These are phyloP conservation scores for Meira miltonrushii DNA, from an alignment of 1,284 basidiomycete genomes.

Conservation along the genomic window DNA sequence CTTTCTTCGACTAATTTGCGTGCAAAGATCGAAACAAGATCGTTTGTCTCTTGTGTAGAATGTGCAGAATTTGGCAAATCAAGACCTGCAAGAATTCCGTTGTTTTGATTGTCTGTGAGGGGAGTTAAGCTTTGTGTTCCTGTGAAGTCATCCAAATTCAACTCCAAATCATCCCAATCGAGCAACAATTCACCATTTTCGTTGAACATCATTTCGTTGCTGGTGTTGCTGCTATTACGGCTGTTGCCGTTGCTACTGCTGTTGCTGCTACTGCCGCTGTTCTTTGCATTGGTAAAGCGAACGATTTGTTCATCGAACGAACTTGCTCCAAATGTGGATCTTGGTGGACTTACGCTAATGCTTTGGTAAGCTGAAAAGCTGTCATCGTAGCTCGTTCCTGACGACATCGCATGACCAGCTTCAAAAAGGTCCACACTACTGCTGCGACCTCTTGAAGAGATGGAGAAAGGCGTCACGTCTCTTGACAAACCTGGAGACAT, in stretches of 20 bases:
- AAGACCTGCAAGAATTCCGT: no score
- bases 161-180: background rate
- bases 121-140: background rate
- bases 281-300: background rate
- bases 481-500: background rate
- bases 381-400: no score
- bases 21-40: no score
- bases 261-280: background rate
- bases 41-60: no score
- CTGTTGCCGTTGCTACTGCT: background rate
- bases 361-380: no score
- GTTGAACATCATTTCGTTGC: background rate
- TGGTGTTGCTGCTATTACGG: background rate
- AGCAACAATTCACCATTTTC: background rate
- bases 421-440: no score
- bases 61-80: no score
- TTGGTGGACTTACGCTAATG: background rate
- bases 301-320: background rate
- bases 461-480: background rate
- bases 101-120: background rate
- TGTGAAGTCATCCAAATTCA: background rate
- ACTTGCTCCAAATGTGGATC: background rate
- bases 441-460: background rate
- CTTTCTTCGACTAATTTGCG: no score
- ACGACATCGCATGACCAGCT: no score